Evolutionary conservation across 1,284 basidiomycete species (phyloP), one percentile per base, ranked within the genome.

Genomic region (Austroboletus sp.): DNA sequence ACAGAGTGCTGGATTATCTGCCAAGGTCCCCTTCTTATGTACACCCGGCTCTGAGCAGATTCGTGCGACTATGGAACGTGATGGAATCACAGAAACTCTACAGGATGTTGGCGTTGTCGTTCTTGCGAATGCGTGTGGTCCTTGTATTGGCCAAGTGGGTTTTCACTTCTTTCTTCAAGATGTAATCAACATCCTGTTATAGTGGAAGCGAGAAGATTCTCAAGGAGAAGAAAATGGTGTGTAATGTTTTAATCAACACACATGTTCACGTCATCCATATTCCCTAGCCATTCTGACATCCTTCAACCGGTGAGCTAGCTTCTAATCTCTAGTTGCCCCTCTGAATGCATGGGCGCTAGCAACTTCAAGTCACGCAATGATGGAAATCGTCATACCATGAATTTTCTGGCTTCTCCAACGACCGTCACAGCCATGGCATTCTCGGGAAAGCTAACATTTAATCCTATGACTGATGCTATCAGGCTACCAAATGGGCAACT

Each of bases 291-390:
- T 98, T 57, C 69, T 98, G 42, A 97, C 96, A 3, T 96, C 92
- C 35, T 98, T 98, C 75, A 99, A 99, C 71, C 82, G 92, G 65
- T 84, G 53, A 45, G 60, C 19, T 34, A 34, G n/a, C 3, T 26
- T 42, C 9, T 44, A 21, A 21, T 26, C 11, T 26, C 29, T 10
- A 38, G 16, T 21, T 13, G 26, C 32, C 7, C 12, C 10, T 41
- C 34, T 32, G 25, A 52, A 16, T 41, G 34, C 21, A 42, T 26
- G 15, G 39, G 41, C 39, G 46, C 31, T 50, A 78, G 79, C 31
- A 90, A 98, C 72, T 98, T 99, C 77, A 93, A 91, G 68, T 93
- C 90, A 2, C 82, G 96, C 54, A 98, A 98, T 66, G 96, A 99
- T 63, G 96, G 95, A 33, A 98, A 98, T 68, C 75, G 79, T 50